Percentiles rank a stretch among this genome's conserved stretches.
Evolutionary conservation across 2,329 filamentous ascomycete species (phyloP).

Genomic region (Lanzia echinophila): DNA sequence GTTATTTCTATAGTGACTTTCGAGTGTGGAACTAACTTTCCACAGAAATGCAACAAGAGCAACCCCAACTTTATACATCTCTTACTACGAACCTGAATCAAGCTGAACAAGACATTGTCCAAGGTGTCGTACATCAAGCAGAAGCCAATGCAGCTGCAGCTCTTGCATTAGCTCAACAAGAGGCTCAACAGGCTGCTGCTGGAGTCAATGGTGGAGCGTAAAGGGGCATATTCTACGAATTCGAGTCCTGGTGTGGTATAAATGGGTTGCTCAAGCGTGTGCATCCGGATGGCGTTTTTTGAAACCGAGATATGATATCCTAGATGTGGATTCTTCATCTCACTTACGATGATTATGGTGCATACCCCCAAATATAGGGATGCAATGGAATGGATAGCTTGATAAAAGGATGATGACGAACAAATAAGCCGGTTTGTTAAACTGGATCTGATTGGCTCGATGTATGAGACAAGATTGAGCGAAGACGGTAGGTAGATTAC

Average conservation of each 20-base stretch:
- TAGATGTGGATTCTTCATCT: constrained; percentile 6
- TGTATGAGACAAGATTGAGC: not conserved
- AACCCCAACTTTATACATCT: constrained; percentile 79
- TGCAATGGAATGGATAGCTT: not conserved
- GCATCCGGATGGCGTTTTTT: constrained; percentile 11
- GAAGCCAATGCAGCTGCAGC: constrained; percentile 21
- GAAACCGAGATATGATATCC: constrained; percentile 1
- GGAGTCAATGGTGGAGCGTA: constrained; percentile 24
- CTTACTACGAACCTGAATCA: constrained; percentile 71
- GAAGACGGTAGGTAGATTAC: too few relatives aligned
- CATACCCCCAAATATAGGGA: constrained; percentile 5
- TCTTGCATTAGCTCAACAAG: constrained; percentile 17
- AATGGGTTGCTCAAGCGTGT: constrained; percentile 23
- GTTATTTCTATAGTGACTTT: constrained; percentile 27
- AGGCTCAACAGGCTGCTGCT: constrained; percentile 11
- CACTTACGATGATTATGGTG: constrained; percentile 7
- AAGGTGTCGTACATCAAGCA: constrained; percentile 56
- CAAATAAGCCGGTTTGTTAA: not conserved
- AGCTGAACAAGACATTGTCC: constrained; percentile 76
- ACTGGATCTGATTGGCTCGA: not conserved
- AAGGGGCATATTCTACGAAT: constrained; percentile 9
- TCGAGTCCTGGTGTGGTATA: constrained; percentile 12
- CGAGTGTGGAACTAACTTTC: constrained; percentile 11
- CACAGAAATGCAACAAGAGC: constrained; percentile 78
- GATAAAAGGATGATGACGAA: constrained; percentile 1